phyloP scores from a whole-genome alignment of 202 grass and related monocot species.

The Hordeum pubiflorum region DNA sequence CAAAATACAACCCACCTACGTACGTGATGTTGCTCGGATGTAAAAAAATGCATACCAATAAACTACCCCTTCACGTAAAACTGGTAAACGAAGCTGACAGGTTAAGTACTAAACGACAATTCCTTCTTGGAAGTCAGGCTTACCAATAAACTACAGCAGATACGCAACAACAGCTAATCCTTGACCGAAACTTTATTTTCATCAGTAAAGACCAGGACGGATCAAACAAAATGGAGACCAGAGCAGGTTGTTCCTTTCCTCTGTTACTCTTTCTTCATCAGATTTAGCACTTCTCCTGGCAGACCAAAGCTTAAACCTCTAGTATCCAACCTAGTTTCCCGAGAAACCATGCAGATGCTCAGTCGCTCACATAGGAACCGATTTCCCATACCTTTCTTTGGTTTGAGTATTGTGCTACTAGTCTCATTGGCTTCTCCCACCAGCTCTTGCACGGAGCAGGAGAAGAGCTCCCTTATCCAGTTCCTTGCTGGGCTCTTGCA shows the following conservation, averaged over 20 bases:
- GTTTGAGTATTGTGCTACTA: not conserved
- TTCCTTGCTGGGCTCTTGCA: not conserved
- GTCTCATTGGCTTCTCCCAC: not conserved
- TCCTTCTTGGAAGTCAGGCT: not conserved
- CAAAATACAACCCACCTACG: not conserved
- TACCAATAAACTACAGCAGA: not conserved
- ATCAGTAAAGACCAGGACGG: not conserved
- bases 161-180: not conserved
- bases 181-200: not conserved
- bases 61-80: not conserved
- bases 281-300: not conserved
- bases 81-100: not conserved
- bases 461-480: not conserved
- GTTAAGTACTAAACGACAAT: not conserved
- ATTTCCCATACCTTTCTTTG: not conserved
- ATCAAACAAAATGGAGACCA: not conserved
- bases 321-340: not conserved
- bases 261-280: not conserved
- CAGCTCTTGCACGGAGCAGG: not conserved
- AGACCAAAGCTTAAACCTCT: not conserved
- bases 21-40: not conserved
- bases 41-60: not conserved
- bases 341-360: not conserved
- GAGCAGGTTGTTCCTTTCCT: not conserved
- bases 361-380: not conserved